Evolutionary conservation across 2,329 filamentous ascomycete genomes (phyloP).

Genomic region (Xylariales sp.): DNA sequence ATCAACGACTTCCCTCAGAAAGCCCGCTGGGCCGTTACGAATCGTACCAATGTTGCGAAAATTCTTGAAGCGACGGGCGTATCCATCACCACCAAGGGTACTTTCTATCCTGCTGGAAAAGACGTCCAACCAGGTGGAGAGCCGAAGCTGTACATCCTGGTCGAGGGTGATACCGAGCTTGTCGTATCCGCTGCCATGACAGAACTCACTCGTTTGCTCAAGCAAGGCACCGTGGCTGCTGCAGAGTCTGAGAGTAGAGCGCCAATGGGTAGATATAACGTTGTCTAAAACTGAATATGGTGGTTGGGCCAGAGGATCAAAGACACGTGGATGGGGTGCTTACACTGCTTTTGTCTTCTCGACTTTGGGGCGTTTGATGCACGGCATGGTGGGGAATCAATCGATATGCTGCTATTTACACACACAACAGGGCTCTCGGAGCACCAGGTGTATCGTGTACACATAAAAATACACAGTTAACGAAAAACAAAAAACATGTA

Average conservation of each 20-base stretch:
- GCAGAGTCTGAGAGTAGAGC: conserved; percentile 81
- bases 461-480: no score
- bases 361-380: no score
- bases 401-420: no score
- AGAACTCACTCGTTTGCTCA: conserved; percentile 81
- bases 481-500: no score
- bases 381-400: no score
- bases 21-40: conserved; percentile 96
- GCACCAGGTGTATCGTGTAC: no score
- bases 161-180: conserved; percentile 94
- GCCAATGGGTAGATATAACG: conserved; percentile 77
- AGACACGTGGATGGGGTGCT: no score
- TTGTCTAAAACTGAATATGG: conserved; percentile 53
- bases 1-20: conserved; percentile 99
- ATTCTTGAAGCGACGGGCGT: conserved; percentile 93
- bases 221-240: conserved; percentile 85
- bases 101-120: conserved; percentile 79
- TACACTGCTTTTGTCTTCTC: no score
- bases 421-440: no score
- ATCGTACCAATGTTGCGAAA: conserved; percentile 96
- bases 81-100: conserved; percentile 96
- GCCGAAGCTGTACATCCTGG: conserved; percentile 96
- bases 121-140: conserved; percentile 69
- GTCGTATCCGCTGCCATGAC: conserved; percentile 86
- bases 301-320: neutral